Evolutionary conservation across 306 rosid genomes (phyloP).

Genomic region (Pachyrhizus erosus): DNA sequence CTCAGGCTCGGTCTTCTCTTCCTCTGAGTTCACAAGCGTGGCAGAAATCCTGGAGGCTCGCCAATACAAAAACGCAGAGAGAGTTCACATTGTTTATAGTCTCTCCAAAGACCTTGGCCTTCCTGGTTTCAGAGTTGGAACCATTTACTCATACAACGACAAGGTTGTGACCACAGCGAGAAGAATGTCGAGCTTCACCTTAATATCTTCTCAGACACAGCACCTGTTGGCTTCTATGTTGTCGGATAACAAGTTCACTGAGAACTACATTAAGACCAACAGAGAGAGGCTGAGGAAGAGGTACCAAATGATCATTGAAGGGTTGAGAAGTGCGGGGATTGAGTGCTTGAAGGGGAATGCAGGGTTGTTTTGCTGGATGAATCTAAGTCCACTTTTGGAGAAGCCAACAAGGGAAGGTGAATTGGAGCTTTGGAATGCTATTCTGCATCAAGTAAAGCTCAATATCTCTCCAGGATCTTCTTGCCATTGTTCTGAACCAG

Average conservation of each 20-base stretch:
- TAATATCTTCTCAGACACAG: conserved; percentile 91
- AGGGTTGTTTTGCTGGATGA: conserved; percentile 96
- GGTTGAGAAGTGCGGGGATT: conserved; percentile 67
- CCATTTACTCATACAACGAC: conserved; percentile 86
- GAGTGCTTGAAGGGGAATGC: conserved; percentile 91
- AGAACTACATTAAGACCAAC: conserved; percentile 67
- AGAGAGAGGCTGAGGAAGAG: conserved; percentile 75
- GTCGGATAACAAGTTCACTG: conserved; percentile 63
- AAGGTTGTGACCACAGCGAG: conserved; percentile 83
- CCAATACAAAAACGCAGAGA: conserved; percentile 55
- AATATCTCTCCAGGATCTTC: conserved; percentile 95
- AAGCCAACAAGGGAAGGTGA: conserved; percentile 70
- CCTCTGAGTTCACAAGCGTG: conserved; percentile 68
- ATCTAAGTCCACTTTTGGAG: conserved; percentile 70
- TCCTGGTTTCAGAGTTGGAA: conserved; percentile 88
- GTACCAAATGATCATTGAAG: conserved; percentile 72
- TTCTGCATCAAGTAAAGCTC: conserved; percentile 65
- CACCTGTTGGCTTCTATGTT: conserved; percentile 77
- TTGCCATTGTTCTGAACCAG: conserved; percentile 88
- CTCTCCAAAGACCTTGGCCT: conserved; percentile 95
- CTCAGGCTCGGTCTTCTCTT: conserved; percentile 84
- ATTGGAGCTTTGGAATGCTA: conserved; percentile 65
- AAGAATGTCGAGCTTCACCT: conserved; percentile 91
- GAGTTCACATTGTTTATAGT: conserved; percentile 92
- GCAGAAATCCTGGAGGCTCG: conserved; percentile 68